Conservation (phyloP, 2,329 filamentous ascomycete genomes). For the Golovinomyces cichoracearum region DNA sequence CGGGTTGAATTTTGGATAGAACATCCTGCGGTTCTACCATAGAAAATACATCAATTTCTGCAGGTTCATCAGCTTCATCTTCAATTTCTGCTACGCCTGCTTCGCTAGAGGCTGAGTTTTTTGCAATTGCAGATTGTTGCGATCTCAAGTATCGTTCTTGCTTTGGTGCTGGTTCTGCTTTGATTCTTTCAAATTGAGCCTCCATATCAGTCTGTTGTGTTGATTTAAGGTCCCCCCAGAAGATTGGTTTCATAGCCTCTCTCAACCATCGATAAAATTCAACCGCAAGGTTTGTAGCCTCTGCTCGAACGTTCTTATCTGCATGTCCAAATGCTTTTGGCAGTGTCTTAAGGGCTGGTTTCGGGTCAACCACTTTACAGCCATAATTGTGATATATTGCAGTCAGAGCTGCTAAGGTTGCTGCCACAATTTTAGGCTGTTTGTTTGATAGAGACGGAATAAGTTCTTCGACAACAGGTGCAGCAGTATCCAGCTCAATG, state of each 20-base stretch:
- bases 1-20: conserved; percentile 49
- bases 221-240: conserved; percentile 85
- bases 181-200: conserved; percentile 78
- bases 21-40: conserved; percentile 73
- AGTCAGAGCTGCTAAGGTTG: conserved; percentile 49
- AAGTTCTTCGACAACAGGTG: conserved; percentile 71
- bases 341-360: conserved; percentile 63
- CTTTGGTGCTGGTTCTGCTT: conserved; percentile 63
- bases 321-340: conserved; percentile 87
- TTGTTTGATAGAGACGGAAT: conserved; percentile 64
- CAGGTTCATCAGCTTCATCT: conserved; percentile 29
- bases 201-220: conserved; percentile 89
- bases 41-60: conserved; percentile 56
- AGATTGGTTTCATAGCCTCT: conserved; percentile 94
- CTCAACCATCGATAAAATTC: conserved; percentile 93
- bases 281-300: conserved; percentile 71
- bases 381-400: conserved; percentile 82
- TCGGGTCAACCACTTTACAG: conserved; percentile 80
- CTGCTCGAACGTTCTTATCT: conserved; percentile 91
- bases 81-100: conserved; percentile 31
- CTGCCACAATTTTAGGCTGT: conserved; percentile 65
- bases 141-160: conserved; percentile 71
- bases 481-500: conserved; percentile 67
- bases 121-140: conserved; percentile 61
- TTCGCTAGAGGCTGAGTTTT: conserved; percentile 33